These are phyloP conservation scores for Magnusiomyces tetraspermus DNA, from an alignment of 1,139 yeast genomes.

Conservation along the genomic window DNA sequence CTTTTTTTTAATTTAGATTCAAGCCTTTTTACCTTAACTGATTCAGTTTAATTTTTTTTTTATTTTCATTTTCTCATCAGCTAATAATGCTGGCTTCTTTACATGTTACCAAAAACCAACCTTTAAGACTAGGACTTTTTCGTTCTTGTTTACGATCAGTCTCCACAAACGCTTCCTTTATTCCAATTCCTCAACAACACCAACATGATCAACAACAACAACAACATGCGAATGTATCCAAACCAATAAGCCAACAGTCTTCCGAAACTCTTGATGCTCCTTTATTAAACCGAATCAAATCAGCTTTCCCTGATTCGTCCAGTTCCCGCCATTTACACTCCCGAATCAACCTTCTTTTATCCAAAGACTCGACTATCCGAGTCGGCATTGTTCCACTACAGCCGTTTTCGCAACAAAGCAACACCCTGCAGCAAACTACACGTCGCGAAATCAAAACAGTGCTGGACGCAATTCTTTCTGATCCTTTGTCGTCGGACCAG, in stretches of 20 bases:
- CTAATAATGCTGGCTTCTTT: neutral
- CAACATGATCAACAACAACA: too few relatives aligned
- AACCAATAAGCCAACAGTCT: too few relatives aligned
- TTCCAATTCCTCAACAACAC: neutral
- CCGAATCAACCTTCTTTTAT: constrained; percentile 17
- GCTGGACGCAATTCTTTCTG: constrained; percentile 30
- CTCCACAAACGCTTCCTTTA: neutral
- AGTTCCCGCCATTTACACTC: constrained; percentile 17
- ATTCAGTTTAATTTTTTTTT: too few relatives aligned
- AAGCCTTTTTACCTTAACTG: too few relatives aligned
- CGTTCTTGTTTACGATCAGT: neutral
- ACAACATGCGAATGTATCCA: too few relatives aligned
- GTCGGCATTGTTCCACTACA: constrained; percentile 20
- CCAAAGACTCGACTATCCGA: constrained; percentile 2
- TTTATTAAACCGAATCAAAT: neutral
- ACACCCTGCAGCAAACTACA: constrained; percentile 20
- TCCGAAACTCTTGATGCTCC: neutral
- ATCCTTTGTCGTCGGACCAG: constrained; percentile 31
- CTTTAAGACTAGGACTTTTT: neutral
- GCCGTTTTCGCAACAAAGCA: constrained; percentile 22
- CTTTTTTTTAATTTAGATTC: too few relatives aligned
- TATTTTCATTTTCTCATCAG: too few relatives aligned
- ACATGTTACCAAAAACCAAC: neutral
- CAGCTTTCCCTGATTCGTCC: constrained; percentile 1
- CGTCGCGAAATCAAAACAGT: constrained; percentile 21